Base-by-base conservation (phyloP, 495 filamentous ascomycete genomes). In the Tuber brumale region DNA sequence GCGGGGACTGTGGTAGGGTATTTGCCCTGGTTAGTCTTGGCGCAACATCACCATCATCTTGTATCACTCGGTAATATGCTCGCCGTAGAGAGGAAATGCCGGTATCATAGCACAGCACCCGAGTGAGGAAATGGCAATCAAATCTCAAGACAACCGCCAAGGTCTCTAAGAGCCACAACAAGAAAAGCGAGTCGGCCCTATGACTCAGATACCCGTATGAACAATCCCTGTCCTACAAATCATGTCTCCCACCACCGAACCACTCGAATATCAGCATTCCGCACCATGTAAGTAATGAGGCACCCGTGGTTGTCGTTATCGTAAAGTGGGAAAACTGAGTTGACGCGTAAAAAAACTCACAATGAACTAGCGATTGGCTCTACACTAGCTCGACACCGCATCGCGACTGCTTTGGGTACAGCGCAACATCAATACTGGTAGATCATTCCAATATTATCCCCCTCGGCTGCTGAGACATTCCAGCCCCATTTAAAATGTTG, bases 1-100 rank as follows among this genome's bases (percentile, higher is more conserved):
- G 18, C n/a, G 39, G 70, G 72, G 77, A 80, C 78, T 80, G 77
- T 73, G 61, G 18, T 21, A 79, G 78, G 78, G 78, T 70, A 61
- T 12, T 43, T 75, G 42, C 78, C 78, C 78, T 80, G 12, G 14
- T 66, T 66, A 35, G 57, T 66, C 57, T 66, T 66, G 57, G 57
- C 57, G 31, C 14, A 66, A 6, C 4, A 4, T 12, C 5, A 1
- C 14, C 57, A 16, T 35, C 57, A 66, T 14, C 0, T 16, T 8
- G 4, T 6, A 66, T 66, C 57, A 66, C 27, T 66, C 14, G 27
- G 31, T 18, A 66, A 66, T 18, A 35, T 35, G 27, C 57, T 18
- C 41, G 41, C 41, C 41, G 8, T 39, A 2, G 37, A 39, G 5
- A 37, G 37, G 37, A 37, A 1, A 37, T 37, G n/a, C n/a, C n/a